Evolutionary conservation across 352 stramenopile species (phyloP), one percentile per base, ranked within the genome.

Genomic region (Globisporangium solare): DNA sequence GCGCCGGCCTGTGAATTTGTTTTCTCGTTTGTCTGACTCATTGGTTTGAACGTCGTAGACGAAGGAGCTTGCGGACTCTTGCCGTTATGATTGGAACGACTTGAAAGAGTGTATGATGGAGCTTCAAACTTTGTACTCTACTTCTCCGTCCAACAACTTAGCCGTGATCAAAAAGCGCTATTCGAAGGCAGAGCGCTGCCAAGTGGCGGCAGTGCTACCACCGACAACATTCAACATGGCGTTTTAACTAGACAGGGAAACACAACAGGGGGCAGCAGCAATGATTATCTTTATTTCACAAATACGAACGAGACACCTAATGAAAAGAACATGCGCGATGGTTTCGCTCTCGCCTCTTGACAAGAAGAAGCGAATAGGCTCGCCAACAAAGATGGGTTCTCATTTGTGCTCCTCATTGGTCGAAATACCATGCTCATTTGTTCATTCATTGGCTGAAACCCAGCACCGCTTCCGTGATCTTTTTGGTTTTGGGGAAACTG

Each of bases 141-240:
- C 74, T 54, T 89, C 84, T 20, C 82, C 83, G 53, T 86, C 79
- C 18, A 90, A 90, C 70, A 89, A 88, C 49, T 56, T 94, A 51
- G 81, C 82, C 27, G 84, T 94, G 56, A 92, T 94, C 64, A 92
- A 92, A 69, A 94, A 94, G 64, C 82, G 84, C 51, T 94, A 94
- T 75, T 92, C 84, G 35, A 92, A 92, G 58, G 74, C 83, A 27
- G 84, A 94, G 54, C 64, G 84, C 32, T 88, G 76, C 64, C 78
- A 94, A 64, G 84, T 94, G 47, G 83, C 83, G 24, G 71, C 70
- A 46, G 73, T 92, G 39, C 61, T 89, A 22, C 84, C 84, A 15
- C 84, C 84, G 14, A 73, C 77, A 17, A 78, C 68, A 47, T 94
- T 89, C 66, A 92, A 73, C 64, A 91, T 94, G 82, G 74, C 80